Percentiles rank a stretch among this genome's conserved stretches.
phyloP scores from a whole-genome alignment of 2,329 filamentous ascomycete genomes.

The Cordyceps pruinosa region DNA sequence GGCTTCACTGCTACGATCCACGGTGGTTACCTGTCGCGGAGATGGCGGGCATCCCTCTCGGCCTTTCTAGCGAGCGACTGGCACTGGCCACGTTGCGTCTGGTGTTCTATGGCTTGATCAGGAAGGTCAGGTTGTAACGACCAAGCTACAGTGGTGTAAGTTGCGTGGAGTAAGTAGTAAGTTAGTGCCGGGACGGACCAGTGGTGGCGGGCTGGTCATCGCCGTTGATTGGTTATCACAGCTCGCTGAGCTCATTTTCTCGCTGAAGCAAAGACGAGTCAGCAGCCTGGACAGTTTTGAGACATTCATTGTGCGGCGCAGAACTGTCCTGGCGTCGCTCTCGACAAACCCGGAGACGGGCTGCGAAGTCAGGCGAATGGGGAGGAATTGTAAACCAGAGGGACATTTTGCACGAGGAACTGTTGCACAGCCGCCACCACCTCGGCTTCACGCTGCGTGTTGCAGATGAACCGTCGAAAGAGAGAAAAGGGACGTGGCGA shows the following conservation, averaged over 20 bases:
- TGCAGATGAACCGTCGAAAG: neutral
- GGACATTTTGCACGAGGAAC: neutral
- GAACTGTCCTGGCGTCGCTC: neutral
- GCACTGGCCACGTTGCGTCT: conserved; percentile 11
- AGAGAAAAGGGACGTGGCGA: neutral
- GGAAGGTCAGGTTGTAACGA: conserved; percentile 3
- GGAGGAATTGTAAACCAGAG: neutral
- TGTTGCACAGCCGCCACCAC: neutral
- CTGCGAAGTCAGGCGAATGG: neutral
- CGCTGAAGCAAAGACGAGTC: neutral
- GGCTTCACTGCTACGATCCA: neutral
- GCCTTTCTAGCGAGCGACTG: neutral
- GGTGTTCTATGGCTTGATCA: conserved; percentile 3
- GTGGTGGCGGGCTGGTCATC: neutral
- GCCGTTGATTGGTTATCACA: neutral
- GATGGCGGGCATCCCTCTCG: neutral
- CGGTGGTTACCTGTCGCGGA: too few species aligned
- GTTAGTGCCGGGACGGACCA: too few species aligned
- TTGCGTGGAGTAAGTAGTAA: neutral
- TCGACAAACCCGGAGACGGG: neutral
- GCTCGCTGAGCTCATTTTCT: too few species aligned
- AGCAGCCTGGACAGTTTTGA: neutral
- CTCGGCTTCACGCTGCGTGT: neutral
- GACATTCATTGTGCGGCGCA: conserved; percentile 2
- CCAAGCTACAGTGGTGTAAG: neutral